These are phyloP conservation scores for Lepraria neglecta DNA, from an alignment of 495 filamentous ascomycete genomes.

Conservation along the genomic window DNA sequence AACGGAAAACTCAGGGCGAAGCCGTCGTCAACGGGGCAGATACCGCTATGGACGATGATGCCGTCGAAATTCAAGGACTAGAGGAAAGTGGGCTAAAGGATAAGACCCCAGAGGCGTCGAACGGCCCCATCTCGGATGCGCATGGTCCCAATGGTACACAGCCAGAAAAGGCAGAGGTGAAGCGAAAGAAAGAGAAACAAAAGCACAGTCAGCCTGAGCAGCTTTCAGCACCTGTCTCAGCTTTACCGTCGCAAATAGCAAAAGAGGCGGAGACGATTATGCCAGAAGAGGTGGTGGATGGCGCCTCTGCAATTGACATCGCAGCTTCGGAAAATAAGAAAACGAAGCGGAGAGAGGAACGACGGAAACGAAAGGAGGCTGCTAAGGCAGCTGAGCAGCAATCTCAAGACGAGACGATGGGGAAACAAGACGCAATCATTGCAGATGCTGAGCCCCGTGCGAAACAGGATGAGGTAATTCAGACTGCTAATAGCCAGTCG, in stretches of 20 bases:
- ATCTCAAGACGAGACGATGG: not conserved
- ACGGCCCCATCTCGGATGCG: not conserved
- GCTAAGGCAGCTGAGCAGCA: not conserved
- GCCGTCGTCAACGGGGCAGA: not conserved
- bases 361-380: not conserved
- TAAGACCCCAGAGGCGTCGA: not conserved
- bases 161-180: not conserved
- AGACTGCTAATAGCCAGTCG: not conserved
- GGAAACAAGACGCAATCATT: too few species aligned
- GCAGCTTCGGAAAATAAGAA: slow-evolving; percentile 4
- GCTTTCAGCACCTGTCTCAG: not conserved
- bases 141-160: not conserved
- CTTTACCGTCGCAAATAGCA: not conserved
- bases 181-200: not conserved
- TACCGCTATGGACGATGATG: slow-evolving; percentile 7
- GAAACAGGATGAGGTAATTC: not conserved
- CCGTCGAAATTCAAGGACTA: not conserved
- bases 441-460: not conserved
- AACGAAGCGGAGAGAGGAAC: not conserved
- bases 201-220: too few species aligned
- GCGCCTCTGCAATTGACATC: slow-evolving; percentile 2
- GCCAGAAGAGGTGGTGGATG: slow-evolving; percentile 13
- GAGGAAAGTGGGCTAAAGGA: not conserved
- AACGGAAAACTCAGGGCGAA: not conserved
- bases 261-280: slow-evolving; percentile 7